Evolutionary conservation across 2,329 filamentous ascomycete species (phyloP), one percentile per base, ranked within the genome.

Genomic region (Aspergillus bombycis): DNA sequence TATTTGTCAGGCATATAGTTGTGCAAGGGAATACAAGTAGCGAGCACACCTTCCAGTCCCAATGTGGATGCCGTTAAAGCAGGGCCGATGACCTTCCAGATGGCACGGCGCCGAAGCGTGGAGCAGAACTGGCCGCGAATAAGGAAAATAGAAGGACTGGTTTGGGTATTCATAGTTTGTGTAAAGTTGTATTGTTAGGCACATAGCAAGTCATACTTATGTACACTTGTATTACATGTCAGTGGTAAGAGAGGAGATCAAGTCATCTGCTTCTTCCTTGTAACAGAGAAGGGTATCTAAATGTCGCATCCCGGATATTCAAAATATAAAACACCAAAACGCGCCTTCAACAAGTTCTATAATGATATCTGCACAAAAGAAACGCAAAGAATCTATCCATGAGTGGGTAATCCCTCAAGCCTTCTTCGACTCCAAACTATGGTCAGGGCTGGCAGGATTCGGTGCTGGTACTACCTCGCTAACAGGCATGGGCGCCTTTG

Each of bases 41-140:
- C 58, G 48, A n/a, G 12, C 48, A 36, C 43, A 76, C 74, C 72
- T 71, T 68, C 57, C 3, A 73, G 55, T 34, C 32, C 62, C 30
- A 58, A 28, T 11, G 60, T 30, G 7, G 61, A 62, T 23, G 60
- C 32, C 16, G 61, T 61, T 14, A 76, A 57, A 28, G 68, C 45
- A 34, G 70, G 72, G 11, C 62, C 67, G 12, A 77, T 64, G 28
- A 68, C 62, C 19, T 70, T 70, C 75, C 79, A 81, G 34, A 80
- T 73, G 6, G 75, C 68, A 26, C 78, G 77, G 34, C 71, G 68
- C 14, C 77, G 76, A 14, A 83, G 76, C 19, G 72, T 74, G n/a
- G 74, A 71, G 67, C 78, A 80, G 70, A 82, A 82, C n/a, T 62
- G 61, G 1, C 68, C 67, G n/a, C 32, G 58, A 19, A 65, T 21